Conservation (phyloP, 805 yeast species). For the Zygotorulaspora chibaensis region DNA sequence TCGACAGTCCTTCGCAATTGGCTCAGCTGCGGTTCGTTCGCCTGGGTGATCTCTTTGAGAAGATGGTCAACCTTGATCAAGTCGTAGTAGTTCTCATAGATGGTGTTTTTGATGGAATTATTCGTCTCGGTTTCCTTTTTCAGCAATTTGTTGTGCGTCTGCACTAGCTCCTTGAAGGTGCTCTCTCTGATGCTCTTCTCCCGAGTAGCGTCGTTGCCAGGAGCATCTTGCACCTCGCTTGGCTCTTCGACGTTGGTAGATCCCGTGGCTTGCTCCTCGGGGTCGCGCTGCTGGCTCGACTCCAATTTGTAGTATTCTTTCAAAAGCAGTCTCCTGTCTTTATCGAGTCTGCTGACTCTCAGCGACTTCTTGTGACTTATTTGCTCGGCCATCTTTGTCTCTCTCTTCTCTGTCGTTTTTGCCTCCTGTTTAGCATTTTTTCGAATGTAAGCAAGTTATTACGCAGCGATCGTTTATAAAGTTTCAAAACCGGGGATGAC, state of each 20-base stretch:
- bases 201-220: neutral
- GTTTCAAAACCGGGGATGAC: neutral
- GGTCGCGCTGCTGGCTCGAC: conserved; percentile 1
- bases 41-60: conserved; percentile 32
- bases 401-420: neutral
- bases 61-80: conserved; percentile 62
- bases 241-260: neutral
- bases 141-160: conserved; percentile 26
- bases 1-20: conserved; percentile 16
- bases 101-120: conserved; percentile 58
- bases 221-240: neutral
- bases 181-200: conserved; percentile 8
- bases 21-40: conserved; percentile 12
- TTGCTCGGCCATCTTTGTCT: conserved; percentile 27
- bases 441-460: neutral
- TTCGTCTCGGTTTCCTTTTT: conserved; percentile 30
- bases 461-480: conserved; percentile 1
- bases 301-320: conserved; percentile 27
- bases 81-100: conserved; percentile 72
- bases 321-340: conserved; percentile 24
- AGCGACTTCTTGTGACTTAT: conserved; percentile 32
- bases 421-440: neutral
- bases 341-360: conserved; percentile 18
- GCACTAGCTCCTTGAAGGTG: conserved; percentile 24
- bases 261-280: neutral